Percentiles rank a stretch among this genome's conserved stretches.
Conservation (phyloP, 1,284 basidiomycete genomes). For the Boletus sp. region DNA sequence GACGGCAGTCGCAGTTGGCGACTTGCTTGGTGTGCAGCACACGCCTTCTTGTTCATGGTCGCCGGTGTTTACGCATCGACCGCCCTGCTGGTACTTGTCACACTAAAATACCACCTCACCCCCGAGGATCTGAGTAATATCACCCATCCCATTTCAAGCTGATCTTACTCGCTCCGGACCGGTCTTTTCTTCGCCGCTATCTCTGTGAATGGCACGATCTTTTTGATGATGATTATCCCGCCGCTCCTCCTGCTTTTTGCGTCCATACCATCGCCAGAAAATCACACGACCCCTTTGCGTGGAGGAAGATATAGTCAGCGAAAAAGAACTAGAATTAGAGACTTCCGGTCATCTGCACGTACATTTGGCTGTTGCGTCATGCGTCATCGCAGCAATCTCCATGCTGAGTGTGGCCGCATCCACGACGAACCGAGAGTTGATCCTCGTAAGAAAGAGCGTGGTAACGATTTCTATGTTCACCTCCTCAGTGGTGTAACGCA, state of each 20-base stretch:
- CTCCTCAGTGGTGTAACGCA: conserved; percentile 3
- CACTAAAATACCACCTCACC: conserved; percentile 22
- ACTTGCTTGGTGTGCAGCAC: conserved; percentile 26
- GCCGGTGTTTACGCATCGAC: conserved; percentile 19
- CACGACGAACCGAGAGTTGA: conserved; percentile 7
- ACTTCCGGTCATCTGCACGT: conserved; percentile 32
- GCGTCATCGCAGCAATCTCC: conserved; percentile 15
- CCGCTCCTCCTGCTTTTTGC: conserved; percentile 17
- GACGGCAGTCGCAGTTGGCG: conserved; percentile 32
- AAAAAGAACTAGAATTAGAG: conserved; percentile 7
- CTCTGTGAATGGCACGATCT: conserved; percentile 14
- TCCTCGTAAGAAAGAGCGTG: conserved; percentile 15
- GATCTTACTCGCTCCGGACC: conserved; percentile 15
- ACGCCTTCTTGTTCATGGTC: conserved; percentile 22
- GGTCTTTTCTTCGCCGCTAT: conserved; percentile 23
- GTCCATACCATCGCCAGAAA: conserved; percentile 19
- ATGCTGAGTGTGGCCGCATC: conserved; percentile 20
- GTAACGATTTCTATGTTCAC: background rate
- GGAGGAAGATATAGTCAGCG: background rate
- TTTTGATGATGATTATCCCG: conserved; percentile 17
- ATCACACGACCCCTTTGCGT: background rate
- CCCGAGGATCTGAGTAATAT: conserved; percentile 22
- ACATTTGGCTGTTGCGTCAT: conserved; percentile 27
- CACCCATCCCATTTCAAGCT: background rate
- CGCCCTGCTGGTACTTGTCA: conserved; percentile 28